Base-by-base conservation (phyloP, 495 filamentous ascomycete species). In the Aspergillus heteromorphus region DNA sequence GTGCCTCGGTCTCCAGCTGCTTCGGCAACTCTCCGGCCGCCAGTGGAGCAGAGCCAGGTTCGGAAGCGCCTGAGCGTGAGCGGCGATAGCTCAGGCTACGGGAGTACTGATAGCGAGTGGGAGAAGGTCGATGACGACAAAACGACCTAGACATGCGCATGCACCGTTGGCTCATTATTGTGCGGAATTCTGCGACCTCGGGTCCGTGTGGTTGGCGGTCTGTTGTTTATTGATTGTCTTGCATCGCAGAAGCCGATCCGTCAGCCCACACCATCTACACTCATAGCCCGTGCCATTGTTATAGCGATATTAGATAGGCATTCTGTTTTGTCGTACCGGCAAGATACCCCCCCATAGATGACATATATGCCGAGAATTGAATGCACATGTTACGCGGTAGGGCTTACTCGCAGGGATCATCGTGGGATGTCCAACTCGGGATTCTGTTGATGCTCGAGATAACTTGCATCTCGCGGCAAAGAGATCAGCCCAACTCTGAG, bases 21-120 rank as follows among this genome's bases (percentile, higher is more conserved):
- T 14, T 62, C 64, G 16, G 49, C 65, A 2, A 64, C 62, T 42
- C 67, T 71, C 13, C 68, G 65, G 48, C 61, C 62, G 6, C 62
- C 69, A 14, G 68, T 70, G 30, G 61, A 54, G 34, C 51, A 58
- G 17, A 50, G 45, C 9, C 67, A 62, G 36, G 29, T 71, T 43
- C 69, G 72, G 50, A 79, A 78, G 65, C 67, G 77, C 19, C 61
- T 58, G 34, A 76, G 69, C 51, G 51, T 68, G 14, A 67, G 75
- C 18, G 73, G 66, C 16, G 78, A 79, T 49, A 75, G 65, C 45
- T 79, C 77, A 18, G 78, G 75, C 11, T 77, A 81, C 59, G 62
- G 68, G 27, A 79, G 78, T 59, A 80, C 78, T 1, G 79, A 81
- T 64, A 80, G 78, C 43, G 79, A 81, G 53, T 81, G 79, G 79